These are phyloP conservation scores for Penstemon davidsonii DNA, from an alignment of 257 asterid species.

Conservation along the genomic window DNA sequence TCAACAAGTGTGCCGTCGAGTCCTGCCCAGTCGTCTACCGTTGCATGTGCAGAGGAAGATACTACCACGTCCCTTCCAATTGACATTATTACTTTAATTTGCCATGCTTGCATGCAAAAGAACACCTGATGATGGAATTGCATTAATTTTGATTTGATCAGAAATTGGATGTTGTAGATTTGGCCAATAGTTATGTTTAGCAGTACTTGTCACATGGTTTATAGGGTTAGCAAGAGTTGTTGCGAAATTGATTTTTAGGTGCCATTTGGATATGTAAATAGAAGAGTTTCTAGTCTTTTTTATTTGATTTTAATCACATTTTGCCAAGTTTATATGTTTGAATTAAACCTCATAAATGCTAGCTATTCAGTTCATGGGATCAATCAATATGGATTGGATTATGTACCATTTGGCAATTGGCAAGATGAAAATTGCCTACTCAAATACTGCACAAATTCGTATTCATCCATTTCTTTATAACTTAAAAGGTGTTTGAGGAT, in stretches of 20 bases:
- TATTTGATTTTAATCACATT: background rate
- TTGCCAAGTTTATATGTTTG: background rate
- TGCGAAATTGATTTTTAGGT: slow-evolving; percentile 5
- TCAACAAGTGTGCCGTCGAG: slow-evolving; percentile 71
- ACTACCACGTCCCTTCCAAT: slow-evolving; percentile 85
- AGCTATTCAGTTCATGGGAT: too few species aligned
- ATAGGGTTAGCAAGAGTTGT: background rate
- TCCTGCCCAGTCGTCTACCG: slow-evolving; percentile 92
- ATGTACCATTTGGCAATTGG: background rate
- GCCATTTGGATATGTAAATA: slow-evolving; percentile 6
- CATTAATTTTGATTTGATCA: background rate
- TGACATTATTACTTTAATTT: slow-evolving; percentile 26
- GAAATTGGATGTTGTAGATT: background rate
- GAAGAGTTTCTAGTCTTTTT: background rate
- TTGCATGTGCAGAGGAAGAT: slow-evolving; percentile 91
- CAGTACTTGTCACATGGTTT: background rate
- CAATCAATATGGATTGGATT: too few species aligned
- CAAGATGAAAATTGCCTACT: background rate
- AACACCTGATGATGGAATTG: background rate
- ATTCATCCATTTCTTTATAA: too few species aligned
- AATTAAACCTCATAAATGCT: too few species aligned
- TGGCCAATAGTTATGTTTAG: background rate
- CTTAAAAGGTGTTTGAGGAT: background rate
- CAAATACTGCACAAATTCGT: background rate
- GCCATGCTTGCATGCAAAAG: background rate